A percentile compares a stretch with the other conserved stretches of the same genome.
phyloP scores from a whole-genome alignment of 2,329 filamentous ascomycete genomes.

The Cladosporium sp. region DNA sequence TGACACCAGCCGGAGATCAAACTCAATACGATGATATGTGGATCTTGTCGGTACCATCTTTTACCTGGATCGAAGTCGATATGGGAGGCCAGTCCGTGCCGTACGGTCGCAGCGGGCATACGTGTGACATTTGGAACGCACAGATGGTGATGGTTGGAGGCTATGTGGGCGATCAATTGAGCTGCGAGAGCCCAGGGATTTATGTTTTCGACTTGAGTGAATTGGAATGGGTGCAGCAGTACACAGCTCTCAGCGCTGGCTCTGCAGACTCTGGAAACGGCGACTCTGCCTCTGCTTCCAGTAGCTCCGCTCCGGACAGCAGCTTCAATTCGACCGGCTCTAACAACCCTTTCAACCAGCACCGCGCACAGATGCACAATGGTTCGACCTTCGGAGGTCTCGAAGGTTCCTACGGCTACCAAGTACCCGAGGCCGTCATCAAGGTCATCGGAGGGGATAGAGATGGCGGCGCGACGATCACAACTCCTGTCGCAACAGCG shows the following conservation, averaged over 20 bases:
- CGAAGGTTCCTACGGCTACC: slow-evolving; percentile 61
- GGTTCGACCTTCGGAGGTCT: slow-evolving; percentile 52
- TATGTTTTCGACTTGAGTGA: slow-evolving; percentile 74
- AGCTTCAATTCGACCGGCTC: slow-evolving; percentile 26
- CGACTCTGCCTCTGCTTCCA: slow-evolving; percentile 15
- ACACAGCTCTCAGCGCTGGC: slow-evolving; percentile 59
- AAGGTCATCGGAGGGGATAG: slow-evolving; percentile 63
- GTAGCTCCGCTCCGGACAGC: not conserved
- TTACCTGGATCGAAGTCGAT: slow-evolving; percentile 71
- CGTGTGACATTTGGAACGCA: slow-evolving; percentile 72
- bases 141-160: slow-evolving; percentile 79
- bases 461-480: slow-evolving; percentile 66
- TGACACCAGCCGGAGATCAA: slow-evolving; percentile 57
- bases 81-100: slow-evolving; percentile 44
- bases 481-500: slow-evolving; percentile 57
- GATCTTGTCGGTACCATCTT: slow-evolving; percentile 74
- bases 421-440: slow-evolving; percentile 62
- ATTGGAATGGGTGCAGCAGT: slow-evolving; percentile 64
- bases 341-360: slow-evolving; percentile 47
- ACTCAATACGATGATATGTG: slow-evolving; percentile 68
- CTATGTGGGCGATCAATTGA: slow-evolving; percentile 56
- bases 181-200: slow-evolving; percentile 64
- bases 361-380: slow-evolving; percentile 43
- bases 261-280: slow-evolving; percentile 31
- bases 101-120: slow-evolving; percentile 65